A percentile compares a stretch with the other conserved stretches of the same genome.
These are phyloP conservation scores for Escallonia herrerae DNA, from an alignment of 129 eudicot species.

Conservation along the genomic window DNA sequence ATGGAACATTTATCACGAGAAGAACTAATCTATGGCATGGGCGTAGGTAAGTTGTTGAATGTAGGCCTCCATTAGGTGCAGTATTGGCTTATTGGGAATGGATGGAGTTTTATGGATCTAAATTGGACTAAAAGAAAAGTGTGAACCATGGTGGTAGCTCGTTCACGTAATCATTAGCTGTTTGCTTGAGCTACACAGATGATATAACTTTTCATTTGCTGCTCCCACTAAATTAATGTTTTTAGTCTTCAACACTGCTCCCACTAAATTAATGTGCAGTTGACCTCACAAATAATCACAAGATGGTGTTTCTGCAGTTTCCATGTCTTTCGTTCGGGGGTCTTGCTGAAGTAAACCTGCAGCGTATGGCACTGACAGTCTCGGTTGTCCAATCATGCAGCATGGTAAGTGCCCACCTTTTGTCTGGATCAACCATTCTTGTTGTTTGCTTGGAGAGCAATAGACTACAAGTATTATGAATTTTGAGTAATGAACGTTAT, in stretches of 20 bases:
- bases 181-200: not conserved
- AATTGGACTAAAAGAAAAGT: no score
- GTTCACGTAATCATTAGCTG: no score
- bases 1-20: no score
- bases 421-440: not conserved
- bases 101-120: no score
- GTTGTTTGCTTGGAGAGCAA: not conserved
- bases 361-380: slow-evolving; percentile 29
- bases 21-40: no score
- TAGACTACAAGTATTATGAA: no score
- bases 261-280: not conserved
- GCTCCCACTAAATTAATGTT: not conserved
- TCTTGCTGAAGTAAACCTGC: slow-evolving; percentile 11
- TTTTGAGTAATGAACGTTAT: no score
- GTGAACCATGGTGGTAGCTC: no score
- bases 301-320: slow-evolving; percentile 18
- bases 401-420: slow-evolving; percentile 19
- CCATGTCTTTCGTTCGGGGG: slow-evolving; percentile 7
- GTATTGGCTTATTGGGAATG: no score
- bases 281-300: not conserved
- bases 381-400: slow-evolving; percentile 24
- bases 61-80: no score
- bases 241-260: not conserved
- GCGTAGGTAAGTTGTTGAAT: no score
- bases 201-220: not conserved